Conservation (phyloP, 2,329 filamentous ascomycete species). For the Epicoccum sorghinum region DNA sequence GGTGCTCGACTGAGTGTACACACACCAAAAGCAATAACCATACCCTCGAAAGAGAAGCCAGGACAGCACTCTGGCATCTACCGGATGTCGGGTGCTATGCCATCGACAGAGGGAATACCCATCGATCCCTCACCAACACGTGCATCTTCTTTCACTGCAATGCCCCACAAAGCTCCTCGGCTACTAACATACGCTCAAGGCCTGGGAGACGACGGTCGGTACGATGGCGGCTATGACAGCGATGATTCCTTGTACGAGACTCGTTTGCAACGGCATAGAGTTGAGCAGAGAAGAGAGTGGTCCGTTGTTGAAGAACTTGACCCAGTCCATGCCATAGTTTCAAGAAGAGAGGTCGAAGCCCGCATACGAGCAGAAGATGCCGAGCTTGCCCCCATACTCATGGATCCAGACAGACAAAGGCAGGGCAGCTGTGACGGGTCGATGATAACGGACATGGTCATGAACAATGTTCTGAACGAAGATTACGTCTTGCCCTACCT, state of each 20-base stretch:
- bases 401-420: constrained; percentile 24
- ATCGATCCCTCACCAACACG: constrained; percentile 3
- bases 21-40: not conserved
- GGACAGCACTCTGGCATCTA: not conserved
- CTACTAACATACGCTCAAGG: not conserved
- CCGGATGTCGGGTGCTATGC: constrained; percentile 8
- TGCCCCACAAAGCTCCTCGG: not conserved
- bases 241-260: constrained; percentile 10
- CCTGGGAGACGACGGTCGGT: not conserved
- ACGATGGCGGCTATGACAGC: constrained; percentile 10
- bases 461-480: constrained; percentile 24
- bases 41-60: not conserved
- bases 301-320: constrained; percentile 11
- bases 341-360: constrained; percentile 20
- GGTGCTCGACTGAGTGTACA: constrained; percentile 8
- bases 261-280: constrained; percentile 3
- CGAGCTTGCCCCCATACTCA: constrained; percentile 8
- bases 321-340: constrained; percentile 6
- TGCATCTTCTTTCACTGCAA: not conserved
- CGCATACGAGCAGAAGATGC: constrained; percentile 25
- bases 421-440: constrained; percentile 28
- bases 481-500: constrained; percentile 28
- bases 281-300: constrained; percentile 5
- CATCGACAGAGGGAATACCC: not conserved
- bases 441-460: constrained; percentile 25